A percentile compares a stretch with the other conserved stretches of the same genome.
Evolutionary conservation across 2,329 filamentous ascomycete species (phyloP).

Genomic region (Hymenoscyphus occultus): DNA sequence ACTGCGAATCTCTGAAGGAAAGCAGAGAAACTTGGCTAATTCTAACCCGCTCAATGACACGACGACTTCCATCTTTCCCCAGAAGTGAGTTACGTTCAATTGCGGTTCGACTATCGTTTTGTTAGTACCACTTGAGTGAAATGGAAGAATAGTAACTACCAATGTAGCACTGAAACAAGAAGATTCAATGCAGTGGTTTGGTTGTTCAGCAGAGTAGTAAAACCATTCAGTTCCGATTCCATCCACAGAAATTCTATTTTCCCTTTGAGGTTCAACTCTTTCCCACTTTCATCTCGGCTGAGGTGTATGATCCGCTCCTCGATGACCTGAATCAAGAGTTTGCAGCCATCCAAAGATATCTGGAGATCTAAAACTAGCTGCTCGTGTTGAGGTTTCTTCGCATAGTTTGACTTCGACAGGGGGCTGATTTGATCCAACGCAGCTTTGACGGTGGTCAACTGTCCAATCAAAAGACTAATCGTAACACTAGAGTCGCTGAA

Average conservation of each 20-base stretch:
- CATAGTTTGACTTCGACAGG: neutral
- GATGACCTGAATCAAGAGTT: conserved; percentile 10
- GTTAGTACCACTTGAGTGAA: neutral
- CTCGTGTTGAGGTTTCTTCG: conserved; percentile 4
- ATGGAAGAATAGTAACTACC: conserved; percentile 4
- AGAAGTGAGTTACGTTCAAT: conserved; percentile 13
- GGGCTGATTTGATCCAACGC: conserved; percentile 11
- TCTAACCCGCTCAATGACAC: conserved; percentile 6
- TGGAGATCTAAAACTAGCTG: conserved; percentile 11
- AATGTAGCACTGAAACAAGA: conserved; percentile 12
- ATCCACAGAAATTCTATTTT: conserved; percentile 13
- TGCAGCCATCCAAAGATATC: conserved; percentile 9
- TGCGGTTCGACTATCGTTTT: conserved; percentile 5
- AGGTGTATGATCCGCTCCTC: conserved; percentile 12
- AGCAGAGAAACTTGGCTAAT: conserved; percentile 9
- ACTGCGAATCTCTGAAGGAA: neutral
- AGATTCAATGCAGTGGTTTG: conserved; percentile 16
- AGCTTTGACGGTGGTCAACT: conserved; percentile 14
- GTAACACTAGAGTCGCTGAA: conserved; percentile 12
- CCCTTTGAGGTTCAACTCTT: conserved; percentile 4
- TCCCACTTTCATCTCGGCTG: neutral
- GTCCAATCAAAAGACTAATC: conserved; percentile 12
- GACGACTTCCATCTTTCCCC: conserved; percentile 7
- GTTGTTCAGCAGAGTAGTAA: conserved; percentile 12
- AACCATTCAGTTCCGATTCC: conserved; percentile 10